Base-by-base conservation (phyloP, 129 eudicot species). In the Artemisia tridentata region DNA sequence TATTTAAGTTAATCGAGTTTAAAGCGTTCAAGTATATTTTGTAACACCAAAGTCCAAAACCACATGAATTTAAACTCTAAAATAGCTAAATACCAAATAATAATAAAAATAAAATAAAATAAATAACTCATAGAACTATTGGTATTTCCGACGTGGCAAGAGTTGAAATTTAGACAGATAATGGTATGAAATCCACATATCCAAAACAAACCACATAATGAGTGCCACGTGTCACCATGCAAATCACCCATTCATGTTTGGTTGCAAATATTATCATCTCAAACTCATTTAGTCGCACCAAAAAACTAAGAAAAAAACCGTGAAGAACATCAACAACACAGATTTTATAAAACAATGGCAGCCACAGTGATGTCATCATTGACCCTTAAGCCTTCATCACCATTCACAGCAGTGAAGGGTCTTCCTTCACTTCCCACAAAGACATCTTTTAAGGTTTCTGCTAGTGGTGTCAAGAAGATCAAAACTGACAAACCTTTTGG, bases 401-500 rank as follows among this genome's bases (percentile, higher is more conserved):
- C 46, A 48, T 75, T 31, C 81, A 80, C 83, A 60, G 69, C 87
- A 55, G 96, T 71, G 20, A 85, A 79, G 65, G 95, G 99, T 25
- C 84, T 90, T 16, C 99, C 98, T 50, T 85, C 96, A 2, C 90
- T 88, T 46, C 45, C 45, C 45, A 67, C 85, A 31, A 81, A 77
- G 64, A 65, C 74, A 8, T 34, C 78, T 15, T 78, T 95, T 27
- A 79, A 68, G 80, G 74, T 95, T 68, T 63, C 0, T 17, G 96
- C 96, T 56, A 88, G 91, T 68, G 90, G 90, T 61, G 80, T 0
- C 82, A 95, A 88, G 87, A 91, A 93, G 86, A 85, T 93, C 89
- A 87, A 90, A 86, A 84, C 93, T 47, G 91, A 90, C 85, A 87
- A 56, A 52, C 99, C 99, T 53, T 83, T n/a, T 68, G 97, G 97